phyloP scores from a whole-genome alignment of 2,329 filamentous ascomycete genomes.

The Passalora sequoiae region DNA sequence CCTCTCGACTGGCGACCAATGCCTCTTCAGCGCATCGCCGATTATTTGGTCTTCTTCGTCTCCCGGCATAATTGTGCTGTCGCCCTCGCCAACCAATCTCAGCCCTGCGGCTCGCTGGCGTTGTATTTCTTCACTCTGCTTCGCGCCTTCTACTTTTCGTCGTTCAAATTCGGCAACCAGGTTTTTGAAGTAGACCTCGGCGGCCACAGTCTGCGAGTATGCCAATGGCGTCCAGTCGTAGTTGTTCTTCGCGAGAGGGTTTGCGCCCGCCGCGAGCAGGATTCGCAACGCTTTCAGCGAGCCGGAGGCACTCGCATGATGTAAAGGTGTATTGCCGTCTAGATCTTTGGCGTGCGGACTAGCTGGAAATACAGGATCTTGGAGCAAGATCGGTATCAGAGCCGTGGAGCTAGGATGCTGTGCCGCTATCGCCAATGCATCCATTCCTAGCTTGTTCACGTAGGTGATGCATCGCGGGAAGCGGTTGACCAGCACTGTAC shows the following conservation, averaged over 20 bases:
- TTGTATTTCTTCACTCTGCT: conserved; percentile 30
- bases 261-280: conserved; percentile 71
- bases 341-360: conserved; percentile 46
- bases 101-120: conserved; percentile 28
- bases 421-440: conserved; percentile 51
- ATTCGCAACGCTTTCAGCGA: conserved; percentile 72
- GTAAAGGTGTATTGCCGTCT: conserved; percentile 78
- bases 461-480: conserved; percentile 61
- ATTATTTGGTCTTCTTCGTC: conserved; percentile 26
- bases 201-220: conserved; percentile 75
- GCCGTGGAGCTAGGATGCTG: conserved; percentile 35
- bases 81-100: conserved; percentile 26
- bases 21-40: conserved; percentile 28
- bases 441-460: conserved; percentile 62
- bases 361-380: conserved; percentile 32
- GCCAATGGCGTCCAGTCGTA: conserved; percentile 80
- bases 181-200: conserved; percentile 77
- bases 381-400: conserved; percentile 41
- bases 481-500: conserved; percentile 62
- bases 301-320: conserved; percentile 79
- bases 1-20: conserved; percentile 31
- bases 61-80: conserved; percentile 6
- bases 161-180: conserved; percentile 68
- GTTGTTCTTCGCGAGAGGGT: conserved; percentile 64
- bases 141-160: conserved; percentile 46